These are phyloP conservation scores for Claviceps digitariae DNA, from an alignment of 2,329 filamentous ascomycete species.

Conservation along the genomic window DNA sequence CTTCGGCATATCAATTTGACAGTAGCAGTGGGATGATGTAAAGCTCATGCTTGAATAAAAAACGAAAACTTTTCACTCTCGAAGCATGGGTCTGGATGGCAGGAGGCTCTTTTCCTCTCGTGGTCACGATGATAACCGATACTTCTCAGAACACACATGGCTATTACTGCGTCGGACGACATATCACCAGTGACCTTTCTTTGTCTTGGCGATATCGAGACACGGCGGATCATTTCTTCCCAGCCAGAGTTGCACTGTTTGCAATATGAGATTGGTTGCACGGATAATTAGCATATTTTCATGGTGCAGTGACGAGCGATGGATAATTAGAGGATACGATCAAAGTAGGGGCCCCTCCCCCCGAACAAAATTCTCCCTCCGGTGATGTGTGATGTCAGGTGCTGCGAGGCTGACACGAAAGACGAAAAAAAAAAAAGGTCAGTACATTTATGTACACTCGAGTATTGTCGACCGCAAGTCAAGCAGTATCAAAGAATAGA, in stretches of 20 bases:
- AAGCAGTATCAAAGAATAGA: no score
- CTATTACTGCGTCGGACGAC: background rate
- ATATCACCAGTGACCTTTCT: background rate
- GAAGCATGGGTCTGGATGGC: background rate
- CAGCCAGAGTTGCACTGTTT: background rate
- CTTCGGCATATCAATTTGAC: background rate
- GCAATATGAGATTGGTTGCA: no score
- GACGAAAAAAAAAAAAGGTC: background rate
- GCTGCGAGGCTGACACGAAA: background rate
- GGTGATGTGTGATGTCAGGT: background rate
- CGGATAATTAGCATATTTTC: background rate
- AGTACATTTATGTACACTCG: no score
- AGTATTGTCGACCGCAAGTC: no score
- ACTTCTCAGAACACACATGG: background rate
- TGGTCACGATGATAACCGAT: background rate
- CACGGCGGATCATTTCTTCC: background rate
- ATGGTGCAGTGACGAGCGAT: background rate
- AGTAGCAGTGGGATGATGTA: background rate
- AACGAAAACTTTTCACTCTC: background rate
- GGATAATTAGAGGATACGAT: background rate
- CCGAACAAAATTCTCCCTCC: background rate
- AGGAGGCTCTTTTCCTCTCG: background rate
- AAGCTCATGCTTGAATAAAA: background rate
- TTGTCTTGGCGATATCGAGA: background rate
- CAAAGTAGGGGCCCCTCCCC: background rate